phyloP scores from a whole-genome alignment of 371 early-diverging fungal species.

The Fennellomyces sp. region DNA sequence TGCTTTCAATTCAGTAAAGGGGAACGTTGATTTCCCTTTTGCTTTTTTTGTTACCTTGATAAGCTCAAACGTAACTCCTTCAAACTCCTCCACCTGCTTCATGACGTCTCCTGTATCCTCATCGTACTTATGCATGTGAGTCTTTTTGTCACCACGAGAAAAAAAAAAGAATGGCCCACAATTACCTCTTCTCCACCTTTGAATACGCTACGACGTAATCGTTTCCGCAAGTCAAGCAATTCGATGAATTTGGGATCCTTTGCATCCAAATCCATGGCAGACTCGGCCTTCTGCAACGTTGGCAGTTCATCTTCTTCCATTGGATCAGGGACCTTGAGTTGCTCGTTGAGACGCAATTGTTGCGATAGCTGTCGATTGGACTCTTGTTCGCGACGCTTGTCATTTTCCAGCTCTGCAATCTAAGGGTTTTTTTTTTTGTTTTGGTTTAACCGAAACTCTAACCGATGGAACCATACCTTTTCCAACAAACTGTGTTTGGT shows the following conservation, averaged over 20 bases:
- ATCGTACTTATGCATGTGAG: slow-evolving; percentile 22
- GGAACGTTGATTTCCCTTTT: not conserved
- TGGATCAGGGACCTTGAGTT: slow-evolving; percentile 2
- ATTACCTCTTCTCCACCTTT: slow-evolving; percentile 37
- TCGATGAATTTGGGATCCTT: slow-evolving; percentile 16
- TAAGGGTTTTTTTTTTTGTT: not conserved
- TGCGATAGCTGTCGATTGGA: slow-evolving; percentile 12
- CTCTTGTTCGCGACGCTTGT: slow-evolving; percentile 31
- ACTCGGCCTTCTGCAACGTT: not conserved
- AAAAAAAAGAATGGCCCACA: not conserved
- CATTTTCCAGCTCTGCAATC: slow-evolving; percentile 40
- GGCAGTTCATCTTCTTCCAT: not conserved
- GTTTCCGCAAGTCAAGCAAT: slow-evolving; percentile 36
- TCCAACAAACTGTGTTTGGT: slow-evolving; percentile 21
- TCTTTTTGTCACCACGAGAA: not conserved
- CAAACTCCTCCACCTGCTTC: slow-evolving; percentile 46
- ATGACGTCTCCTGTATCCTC: slow-evolving; percentile 38
- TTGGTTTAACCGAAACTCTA: not conserved
- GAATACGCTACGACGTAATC: slow-evolving; percentile 39
- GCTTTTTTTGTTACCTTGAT: slow-evolving; percentile 33
- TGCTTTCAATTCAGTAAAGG: too few species aligned
- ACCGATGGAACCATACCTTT: slow-evolving; percentile 21
- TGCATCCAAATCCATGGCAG: slow-evolving; percentile 11
- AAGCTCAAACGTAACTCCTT: slow-evolving; percentile 42
- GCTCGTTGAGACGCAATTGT: slow-evolving; percentile 17